phyloP scores from a whole-genome alignment of 2,329 filamentous ascomycete genomes.

The Clarireedia paspali region DNA sequence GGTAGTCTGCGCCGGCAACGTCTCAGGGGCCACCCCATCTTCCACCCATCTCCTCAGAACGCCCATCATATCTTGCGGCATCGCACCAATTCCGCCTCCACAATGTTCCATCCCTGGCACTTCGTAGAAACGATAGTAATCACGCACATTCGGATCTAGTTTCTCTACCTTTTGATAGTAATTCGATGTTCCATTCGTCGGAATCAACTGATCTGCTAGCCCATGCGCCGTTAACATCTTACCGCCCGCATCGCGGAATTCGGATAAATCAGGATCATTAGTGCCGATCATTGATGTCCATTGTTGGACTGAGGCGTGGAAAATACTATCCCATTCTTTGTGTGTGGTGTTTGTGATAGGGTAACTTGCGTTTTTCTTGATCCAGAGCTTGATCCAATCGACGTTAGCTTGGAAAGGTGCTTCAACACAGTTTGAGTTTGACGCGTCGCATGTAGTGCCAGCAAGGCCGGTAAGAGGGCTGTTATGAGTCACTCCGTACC shows the following conservation, averaged over 20 bases:
- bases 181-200: constrained; percentile 10
- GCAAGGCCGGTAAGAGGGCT: neutral
- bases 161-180: constrained; percentile 22
- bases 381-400: constrained; percentile 31
- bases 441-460: neutral
- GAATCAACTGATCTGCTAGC: constrained; percentile 10
- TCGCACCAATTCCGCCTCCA: constrained; percentile 19
- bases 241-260: constrained; percentile 10
- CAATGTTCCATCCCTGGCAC: constrained; percentile 31
- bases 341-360: neutral
- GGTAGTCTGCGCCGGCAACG: neutral
- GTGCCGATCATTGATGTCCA: constrained; percentile 12
- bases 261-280: constrained; percentile 12
- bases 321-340: neutral
- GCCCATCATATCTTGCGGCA: constrained; percentile 19
- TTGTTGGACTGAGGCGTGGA: constrained; percentile 5
- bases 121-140: constrained; percentile 30
- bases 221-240: constrained; percentile 18
- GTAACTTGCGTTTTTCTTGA: constrained; percentile 28
- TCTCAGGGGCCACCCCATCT: constrained; percentile 25
- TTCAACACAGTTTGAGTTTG: constrained; percentile 1
- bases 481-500: neutral
- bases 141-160: constrained; percentile 12
- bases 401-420: constrained; percentile 26
- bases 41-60: constrained; percentile 29